These are phyloP conservation scores for Agaricus bisporus DNA, from an alignment of 768 basidiomycete species.

Conservation along the genomic window DNA sequence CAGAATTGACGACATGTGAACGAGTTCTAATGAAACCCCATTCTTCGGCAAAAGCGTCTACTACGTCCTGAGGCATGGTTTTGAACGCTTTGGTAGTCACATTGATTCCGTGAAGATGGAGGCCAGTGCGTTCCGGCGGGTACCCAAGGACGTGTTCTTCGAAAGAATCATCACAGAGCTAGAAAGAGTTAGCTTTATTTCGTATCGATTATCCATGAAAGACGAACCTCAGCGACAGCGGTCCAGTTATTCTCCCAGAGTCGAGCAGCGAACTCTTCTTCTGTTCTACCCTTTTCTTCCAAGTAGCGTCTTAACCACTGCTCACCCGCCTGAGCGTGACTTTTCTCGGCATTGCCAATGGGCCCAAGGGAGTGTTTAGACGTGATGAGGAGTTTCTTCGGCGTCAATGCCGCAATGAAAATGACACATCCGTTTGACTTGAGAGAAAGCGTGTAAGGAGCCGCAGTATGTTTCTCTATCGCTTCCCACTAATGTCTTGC, in stretches of 20 bases:
- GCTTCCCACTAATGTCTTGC: conserved; percentile 57
- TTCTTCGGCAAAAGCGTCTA: conserved; percentile 77
- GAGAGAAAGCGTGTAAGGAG: conserved; percentile 81
- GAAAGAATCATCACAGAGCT: conserved; percentile 97
- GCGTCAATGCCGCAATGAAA: conserved; percentile 82
- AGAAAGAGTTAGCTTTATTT: not conserved
- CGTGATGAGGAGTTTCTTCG: conserved; percentile 70
- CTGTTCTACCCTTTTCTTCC: conserved; percentile 50
- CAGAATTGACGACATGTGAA: conserved; percentile 48
- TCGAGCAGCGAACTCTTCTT: conserved; percentile 63
- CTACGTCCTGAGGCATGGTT: conserved; percentile 59
- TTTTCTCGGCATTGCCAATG: conserved; percentile 30
- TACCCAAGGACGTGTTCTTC: conserved; percentile 95
- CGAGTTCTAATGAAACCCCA: conserved; percentile 89
- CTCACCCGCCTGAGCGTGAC: conserved; percentile 83
- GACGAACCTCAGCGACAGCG: conserved; percentile 80
- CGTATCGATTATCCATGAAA: not conserved
- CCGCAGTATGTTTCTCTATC: conserved; percentile 59
- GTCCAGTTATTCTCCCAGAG: conserved; percentile 86
- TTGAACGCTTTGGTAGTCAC: conserved; percentile 56
- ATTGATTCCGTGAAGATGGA: conserved; percentile 93
- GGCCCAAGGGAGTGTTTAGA: conserved; percentile 90
- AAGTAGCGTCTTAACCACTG: conserved; percentile 76
- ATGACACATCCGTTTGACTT: conserved; percentile 98
- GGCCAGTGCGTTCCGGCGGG: conserved; percentile 74